These are phyloP conservation scores for Gnomoniopsis sp. DNA, from an alignment of 2,329 filamentous ascomycete genomes.

Conservation along the genomic window DNA sequence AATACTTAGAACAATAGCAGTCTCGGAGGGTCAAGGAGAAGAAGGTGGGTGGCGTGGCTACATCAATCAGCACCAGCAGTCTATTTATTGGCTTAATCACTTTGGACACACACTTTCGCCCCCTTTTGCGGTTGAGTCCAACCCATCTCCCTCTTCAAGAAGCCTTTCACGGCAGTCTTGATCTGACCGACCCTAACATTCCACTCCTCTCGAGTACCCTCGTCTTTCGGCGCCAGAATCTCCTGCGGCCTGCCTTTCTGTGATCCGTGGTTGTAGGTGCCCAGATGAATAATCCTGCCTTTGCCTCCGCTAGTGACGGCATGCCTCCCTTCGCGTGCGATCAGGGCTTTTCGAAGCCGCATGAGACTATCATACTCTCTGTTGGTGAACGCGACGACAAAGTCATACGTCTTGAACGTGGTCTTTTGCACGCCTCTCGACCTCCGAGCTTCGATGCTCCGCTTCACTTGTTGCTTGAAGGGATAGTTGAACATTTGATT, in stretches of 20 bases:
- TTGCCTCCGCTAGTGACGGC: slow-evolving; percentile 15
- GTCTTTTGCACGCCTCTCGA: slow-evolving; percentile 21
- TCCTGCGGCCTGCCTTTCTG: slow-evolving; percentile 4
- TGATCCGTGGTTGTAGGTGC: slow-evolving; percentile 18
- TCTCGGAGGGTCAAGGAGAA: too few species aligned
- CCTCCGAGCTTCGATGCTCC: slow-evolving; percentile 9
- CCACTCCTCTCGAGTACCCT: slow-evolving; percentile 19
- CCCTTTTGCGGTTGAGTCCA: slow-evolving; percentile 18
- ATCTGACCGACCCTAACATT: slow-evolving; percentile 22
- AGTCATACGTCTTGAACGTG: slow-evolving; percentile 24
- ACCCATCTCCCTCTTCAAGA: slow-evolving; percentile 22
- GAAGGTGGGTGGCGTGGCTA: too few species aligned
- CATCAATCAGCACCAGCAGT: too few species aligned
- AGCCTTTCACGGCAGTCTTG: slow-evolving; percentile 22
- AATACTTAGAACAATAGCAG: too few species aligned
- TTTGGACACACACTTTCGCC: neutral
- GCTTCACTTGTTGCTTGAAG: slow-evolving; percentile 20
- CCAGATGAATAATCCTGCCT: slow-evolving; percentile 25
- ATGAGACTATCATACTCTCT: slow-evolving; percentile 26
- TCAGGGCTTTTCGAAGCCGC: slow-evolving; percentile 21
- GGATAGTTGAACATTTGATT: slow-evolving; percentile 22
- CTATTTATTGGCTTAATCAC: too few species aligned
- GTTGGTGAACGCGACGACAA: slow-evolving; percentile 24
- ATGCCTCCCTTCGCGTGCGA: slow-evolving; percentile 10
- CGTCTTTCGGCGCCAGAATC: slow-evolving; percentile 9